Percentiles rank a stretch among this genome's conserved stretches.
phyloP scores from a whole-genome alignment of 345 rosid species.

The Anacardium occidentale region DNA sequence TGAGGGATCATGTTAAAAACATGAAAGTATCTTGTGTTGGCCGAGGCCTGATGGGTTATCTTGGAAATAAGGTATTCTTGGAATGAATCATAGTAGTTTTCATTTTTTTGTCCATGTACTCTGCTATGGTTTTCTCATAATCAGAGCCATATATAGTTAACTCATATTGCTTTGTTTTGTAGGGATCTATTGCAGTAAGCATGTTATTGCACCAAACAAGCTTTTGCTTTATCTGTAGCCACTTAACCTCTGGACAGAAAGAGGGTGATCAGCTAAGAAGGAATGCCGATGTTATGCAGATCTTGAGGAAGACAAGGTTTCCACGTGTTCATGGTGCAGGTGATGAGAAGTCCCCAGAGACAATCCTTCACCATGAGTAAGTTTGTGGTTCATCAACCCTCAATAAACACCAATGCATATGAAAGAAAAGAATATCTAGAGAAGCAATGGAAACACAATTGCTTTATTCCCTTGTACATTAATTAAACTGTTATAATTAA shows the following conservation, averaged over 20 bases:
- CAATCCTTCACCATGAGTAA: conserved; percentile 95
- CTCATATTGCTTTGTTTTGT: conserved; percentile 29
- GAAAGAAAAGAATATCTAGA: neutral
- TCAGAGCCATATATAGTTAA: conserved; percentile 10
- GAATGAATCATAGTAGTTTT: neutral
- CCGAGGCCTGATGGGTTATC: conserved; percentile 98
- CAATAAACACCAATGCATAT: neutral
- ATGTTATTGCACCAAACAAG: conserved; percentile 92
- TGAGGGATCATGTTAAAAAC: conserved; percentile 80
- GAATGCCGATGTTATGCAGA: conserved; percentile 95
- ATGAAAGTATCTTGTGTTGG: conserved; percentile 98
- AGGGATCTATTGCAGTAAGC: conserved; percentile 97
- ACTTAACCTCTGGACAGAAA: conserved; percentile 95
- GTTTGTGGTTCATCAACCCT: conserved; percentile 25
- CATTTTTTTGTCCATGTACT: conserved; percentile 13
- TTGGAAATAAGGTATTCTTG: conserved; percentile 85
- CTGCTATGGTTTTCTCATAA: neutral
- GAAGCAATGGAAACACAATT: neutral
- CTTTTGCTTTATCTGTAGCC: conserved; percentile 92
- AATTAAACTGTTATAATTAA: neutral
- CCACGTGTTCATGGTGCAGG: conserved; percentile 60
- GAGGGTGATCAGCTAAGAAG: conserved; percentile 92
- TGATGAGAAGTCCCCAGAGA: conserved; percentile 84
- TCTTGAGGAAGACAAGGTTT: conserved; percentile 90
- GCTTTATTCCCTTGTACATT: neutral